Evolutionary conservation across 192 early-diverging fungal species (phyloP), one percentile per base, ranked within the genome.

Genomic region (Coemansia sp.): DNA sequence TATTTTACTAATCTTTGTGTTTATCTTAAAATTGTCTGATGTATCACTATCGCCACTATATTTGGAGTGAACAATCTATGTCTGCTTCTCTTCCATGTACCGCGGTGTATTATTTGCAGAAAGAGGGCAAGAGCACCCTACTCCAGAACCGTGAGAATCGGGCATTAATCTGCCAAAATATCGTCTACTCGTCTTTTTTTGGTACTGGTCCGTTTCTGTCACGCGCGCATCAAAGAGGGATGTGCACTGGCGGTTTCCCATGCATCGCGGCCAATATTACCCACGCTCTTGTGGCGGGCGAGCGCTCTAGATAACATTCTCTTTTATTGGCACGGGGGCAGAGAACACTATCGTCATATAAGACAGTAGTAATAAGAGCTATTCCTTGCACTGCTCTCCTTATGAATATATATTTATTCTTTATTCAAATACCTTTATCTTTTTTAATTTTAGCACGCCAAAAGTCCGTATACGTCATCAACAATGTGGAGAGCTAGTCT

Each of bases 231-330:
- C 29, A 4, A 18, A 16, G 5, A 16, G 55, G 55, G 55, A 58
- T 35, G 55, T 18, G 55, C 55, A 20, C 55, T 35, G 32, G 30
- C 55, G 65, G 65, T 66, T 66, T 66, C 53, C 65, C 65, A 66
- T 66, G 65, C 53, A 58, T 59, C 50, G 30, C 24, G 50, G 50
- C 50, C 10, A 53, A 27, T 53, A 29, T 53, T 53, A 53, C 50
- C 50, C 50, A 53, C 50, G 50, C 50, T 53, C 50, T 27, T 13
- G 50, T 5, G 50, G 24, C 24, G 27, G 50, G 24, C 11, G 24
- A 53, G 50, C 50, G 15, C 50, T 24, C 50, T 30, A 11, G 50
- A 53, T 20, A 47, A 47, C 45, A 11, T 5, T 22, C 24, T 53
- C 50, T 13, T 13, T 29, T 27, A 29, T 53, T 53, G 50, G 50